Evolutionary conservation across 176 grass and related monocot species (phyloP).

Genomic region (Oryza glumipatula): DNA sequence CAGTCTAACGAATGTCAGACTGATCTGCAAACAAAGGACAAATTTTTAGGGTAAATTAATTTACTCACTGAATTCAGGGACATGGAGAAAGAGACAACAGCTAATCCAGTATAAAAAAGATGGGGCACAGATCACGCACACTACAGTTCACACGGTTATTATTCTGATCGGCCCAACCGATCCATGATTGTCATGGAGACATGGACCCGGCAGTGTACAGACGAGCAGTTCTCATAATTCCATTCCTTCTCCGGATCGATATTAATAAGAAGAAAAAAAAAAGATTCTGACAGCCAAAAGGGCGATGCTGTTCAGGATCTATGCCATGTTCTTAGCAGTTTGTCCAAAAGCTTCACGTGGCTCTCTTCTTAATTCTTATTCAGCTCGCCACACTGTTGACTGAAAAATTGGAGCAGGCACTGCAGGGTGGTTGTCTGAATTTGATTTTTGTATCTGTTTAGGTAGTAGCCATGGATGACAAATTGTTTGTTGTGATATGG

Average conservation of each 20-base stretch:
- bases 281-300: constrained; percentile 40
- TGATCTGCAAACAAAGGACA: no score
- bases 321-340: constrained; percentile 37
- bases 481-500: constrained; percentile 2
- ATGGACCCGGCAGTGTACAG: constrained; percentile 29
- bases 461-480: constrained; percentile 30
- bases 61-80: neutral
- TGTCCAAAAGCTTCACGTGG: constrained; percentile 37
- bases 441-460: neutral
- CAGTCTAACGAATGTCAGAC: neutral
- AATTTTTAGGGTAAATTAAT: neutral
- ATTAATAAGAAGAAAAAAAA: constrained; percentile 14
- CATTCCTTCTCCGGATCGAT: neutral
- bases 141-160: neutral
- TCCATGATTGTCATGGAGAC: constrained; percentile 50
- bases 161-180: neutral
- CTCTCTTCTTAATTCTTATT: neutral
- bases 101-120: no score
- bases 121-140: no score
- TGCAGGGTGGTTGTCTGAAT: neutral
- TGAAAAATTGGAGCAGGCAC: neutral
- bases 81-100: constrained; percentile 1
- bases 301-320: neutral
- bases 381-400: constrained; percentile 28
- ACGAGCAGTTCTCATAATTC: constrained; percentile 13